Conservation (phyloP, 2,329 filamentous ascomycete species). For the Trichoderma polysporum region DNA sequence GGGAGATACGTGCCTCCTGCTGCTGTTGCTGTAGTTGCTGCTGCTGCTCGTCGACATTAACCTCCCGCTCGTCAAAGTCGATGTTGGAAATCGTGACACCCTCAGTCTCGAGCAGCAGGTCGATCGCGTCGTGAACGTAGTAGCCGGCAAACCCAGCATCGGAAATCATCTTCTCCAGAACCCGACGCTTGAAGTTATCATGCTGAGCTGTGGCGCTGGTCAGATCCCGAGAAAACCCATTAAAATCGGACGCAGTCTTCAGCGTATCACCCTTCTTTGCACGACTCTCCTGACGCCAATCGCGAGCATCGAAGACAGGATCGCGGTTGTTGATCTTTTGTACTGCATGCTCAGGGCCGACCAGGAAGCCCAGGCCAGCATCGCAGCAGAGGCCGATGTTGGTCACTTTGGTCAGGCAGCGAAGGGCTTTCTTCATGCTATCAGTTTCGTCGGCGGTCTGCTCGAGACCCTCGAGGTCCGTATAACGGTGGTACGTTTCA, state of each 20-base stretch:
- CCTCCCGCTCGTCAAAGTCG: constrained; percentile 36
- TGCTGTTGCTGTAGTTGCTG: background rate
- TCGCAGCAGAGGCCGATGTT: constrained; percentile 69
- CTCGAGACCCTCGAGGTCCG: constrained; percentile 59
- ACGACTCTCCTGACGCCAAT: constrained; percentile 28
- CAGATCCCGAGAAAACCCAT: constrained; percentile 26
- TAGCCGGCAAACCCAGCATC: constrained; percentile 37
- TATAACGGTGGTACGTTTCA: constrained; percentile 57
- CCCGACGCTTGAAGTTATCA: constrained; percentile 32
- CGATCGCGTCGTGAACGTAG: constrained; percentile 36
- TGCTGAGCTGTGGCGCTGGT: constrained; percentile 29
- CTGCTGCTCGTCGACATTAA: background rate
- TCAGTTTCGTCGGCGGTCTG: constrained; percentile 62
- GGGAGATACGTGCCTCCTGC: background rate
- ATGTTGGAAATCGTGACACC: constrained; percentile 31
- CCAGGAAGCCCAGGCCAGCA: constrained; percentile 66
- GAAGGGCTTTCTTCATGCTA: constrained; percentile 61
- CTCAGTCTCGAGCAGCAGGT: constrained; percentile 38
- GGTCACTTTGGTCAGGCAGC: constrained; percentile 52
- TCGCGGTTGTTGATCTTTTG: constrained; percentile 41
- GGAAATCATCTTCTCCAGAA: constrained; percentile 39
- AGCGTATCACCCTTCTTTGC: constrained; percentile 23
- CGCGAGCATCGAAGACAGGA: constrained; percentile 37
- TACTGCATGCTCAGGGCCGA: constrained; percentile 57
- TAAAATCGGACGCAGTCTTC: constrained; percentile 30